Evolutionary conservation across 2,329 filamentous ascomycete species (phyloP).

Genomic region (Graphiopsis chlorocephala): DNA sequence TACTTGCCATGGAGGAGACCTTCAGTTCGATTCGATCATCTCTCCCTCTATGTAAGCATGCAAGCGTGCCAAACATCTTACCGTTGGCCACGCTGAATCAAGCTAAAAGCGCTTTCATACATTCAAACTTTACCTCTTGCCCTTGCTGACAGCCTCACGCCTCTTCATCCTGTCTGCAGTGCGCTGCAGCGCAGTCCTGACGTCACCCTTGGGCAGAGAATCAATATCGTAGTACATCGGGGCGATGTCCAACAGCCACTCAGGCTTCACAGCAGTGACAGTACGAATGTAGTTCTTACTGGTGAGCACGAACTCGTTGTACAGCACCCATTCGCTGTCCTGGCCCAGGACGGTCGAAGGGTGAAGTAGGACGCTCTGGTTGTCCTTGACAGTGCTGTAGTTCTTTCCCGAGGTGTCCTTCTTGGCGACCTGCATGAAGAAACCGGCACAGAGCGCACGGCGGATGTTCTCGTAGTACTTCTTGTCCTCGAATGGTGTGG

Average conservation of each 20-base stretch:
- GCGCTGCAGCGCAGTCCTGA: constrained; percentile 64
- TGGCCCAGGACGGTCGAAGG: constrained; percentile 85
- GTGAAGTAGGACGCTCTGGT: constrained; percentile 89
- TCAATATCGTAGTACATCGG: constrained; percentile 87
- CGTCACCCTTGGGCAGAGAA: constrained; percentile 78
- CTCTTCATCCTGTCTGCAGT: constrained; percentile 55
- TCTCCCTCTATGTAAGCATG: not conserved
- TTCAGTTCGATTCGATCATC: not conserved
- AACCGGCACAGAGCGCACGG: constrained; percentile 84
- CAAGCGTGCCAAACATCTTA: not conserved
- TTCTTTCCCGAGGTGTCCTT: constrained; percentile 83
- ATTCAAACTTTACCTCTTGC: not conserved
- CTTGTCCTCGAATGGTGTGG: constrained; percentile 88
- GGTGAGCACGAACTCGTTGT: constrained; percentile 97
- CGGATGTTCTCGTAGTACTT: constrained; percentile 98
- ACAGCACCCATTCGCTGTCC: constrained; percentile 94
- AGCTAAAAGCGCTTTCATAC: not conserved
- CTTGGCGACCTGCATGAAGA: constrained; percentile 99
- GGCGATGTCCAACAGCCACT: constrained; percentile 95
- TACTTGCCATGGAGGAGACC: not conserved
- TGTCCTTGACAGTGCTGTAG: constrained; percentile 94
- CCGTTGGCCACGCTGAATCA: not conserved
- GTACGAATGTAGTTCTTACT: constrained; percentile 98
- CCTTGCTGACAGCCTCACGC: constrained; percentile 13
- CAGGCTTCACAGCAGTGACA: constrained; percentile 84